Percentiles rank a stretch among this genome's conserved stretches.
These are phyloP conservation scores for Scenedesmus sp. DNA, from an alignment of 163 green algal genomes.

Conservation along the genomic window DNA sequence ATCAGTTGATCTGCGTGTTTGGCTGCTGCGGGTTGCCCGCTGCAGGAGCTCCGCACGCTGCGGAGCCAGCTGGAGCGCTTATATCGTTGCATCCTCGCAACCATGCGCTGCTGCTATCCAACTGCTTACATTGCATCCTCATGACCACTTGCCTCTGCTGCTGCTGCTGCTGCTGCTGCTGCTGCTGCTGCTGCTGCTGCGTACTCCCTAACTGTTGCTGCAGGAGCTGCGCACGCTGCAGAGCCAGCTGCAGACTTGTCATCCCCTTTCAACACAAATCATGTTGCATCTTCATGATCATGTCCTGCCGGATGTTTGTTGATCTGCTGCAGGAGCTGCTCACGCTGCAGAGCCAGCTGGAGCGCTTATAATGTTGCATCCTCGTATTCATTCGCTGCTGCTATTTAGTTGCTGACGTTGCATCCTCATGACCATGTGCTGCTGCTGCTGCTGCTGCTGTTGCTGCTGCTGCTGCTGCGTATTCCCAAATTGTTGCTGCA, in stretches of 20 bases:
- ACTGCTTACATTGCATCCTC: too few relatives aligned
- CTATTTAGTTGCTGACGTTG: too few relatives aligned
- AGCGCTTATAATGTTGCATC: background rate
- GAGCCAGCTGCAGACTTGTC: background rate
- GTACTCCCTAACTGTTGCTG: background rate
- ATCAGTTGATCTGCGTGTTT: too few relatives aligned
- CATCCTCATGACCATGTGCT: background rate
- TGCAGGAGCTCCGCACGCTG: constrained; percentile 27
- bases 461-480: background rate
- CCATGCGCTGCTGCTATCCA: too few relatives aligned
- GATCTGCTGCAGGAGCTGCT: constrained; percentile 5
- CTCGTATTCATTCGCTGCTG: too few relatives aligned
- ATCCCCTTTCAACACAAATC: too few relatives aligned
- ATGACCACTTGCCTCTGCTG: background rate
- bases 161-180: background rate
- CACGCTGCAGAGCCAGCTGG: constrained; percentile 24
- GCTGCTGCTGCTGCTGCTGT: background rate
- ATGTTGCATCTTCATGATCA: background rate
- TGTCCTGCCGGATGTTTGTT: too few relatives aligned
- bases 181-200: background rate
- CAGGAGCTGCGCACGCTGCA: background rate
- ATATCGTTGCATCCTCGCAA: too few relatives aligned
- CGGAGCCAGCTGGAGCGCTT: constrained; percentile 33
- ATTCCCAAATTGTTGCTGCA: background rate
- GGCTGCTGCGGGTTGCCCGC: too few relatives aligned